A percentile compares a stretch with the other conserved stretches of the same genome.
phyloP scores from a whole-genome alignment of 108 stramenopile species.

The Tribonema minus region DNA sequence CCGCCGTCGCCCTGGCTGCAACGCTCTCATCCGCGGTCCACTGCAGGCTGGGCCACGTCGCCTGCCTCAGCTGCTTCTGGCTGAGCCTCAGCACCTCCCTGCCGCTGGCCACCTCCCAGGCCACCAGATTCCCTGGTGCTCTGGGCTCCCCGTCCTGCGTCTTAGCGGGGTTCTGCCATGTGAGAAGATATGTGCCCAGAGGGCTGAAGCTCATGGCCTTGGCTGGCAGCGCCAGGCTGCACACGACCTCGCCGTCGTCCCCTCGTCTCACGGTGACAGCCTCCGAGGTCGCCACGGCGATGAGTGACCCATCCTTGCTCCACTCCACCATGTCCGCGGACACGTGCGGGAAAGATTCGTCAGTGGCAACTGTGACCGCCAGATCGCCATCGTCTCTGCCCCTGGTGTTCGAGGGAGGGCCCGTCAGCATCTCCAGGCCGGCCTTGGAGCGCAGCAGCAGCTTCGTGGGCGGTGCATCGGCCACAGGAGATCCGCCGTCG shows the following conservation, averaged over 20 bases:
- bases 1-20: conserved; percentile 42
- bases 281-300: not conserved
- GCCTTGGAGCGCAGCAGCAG: not conserved
- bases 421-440: not conserved
- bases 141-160: conserved; percentile 22
- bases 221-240: not conserved
- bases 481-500: no score
- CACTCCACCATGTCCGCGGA: not conserved
- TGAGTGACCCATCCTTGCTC: not conserved
- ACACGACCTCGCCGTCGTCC: not conserved
- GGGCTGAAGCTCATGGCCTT: conserved; percentile 62
- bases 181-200: conserved; percentile 71
- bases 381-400: not conserved
- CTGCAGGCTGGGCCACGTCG: conserved; percentile 75
- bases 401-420: not conserved
- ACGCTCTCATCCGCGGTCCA: conserved; percentile 80
- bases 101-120: conserved; percentile 58
- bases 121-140: conserved; percentile 66
- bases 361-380: not conserved
- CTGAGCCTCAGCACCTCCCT: conserved; percentile 52
- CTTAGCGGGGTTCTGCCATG: conserved; percentile 59
- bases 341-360: not conserved
- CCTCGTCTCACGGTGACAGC: not conserved
- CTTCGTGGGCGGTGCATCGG: not conserved
- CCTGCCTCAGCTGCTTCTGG: conserved; percentile 64